phyloP scores from a whole-genome alignment of 768 basidiomycete species.

The Peribolospora baueri region DNA sequence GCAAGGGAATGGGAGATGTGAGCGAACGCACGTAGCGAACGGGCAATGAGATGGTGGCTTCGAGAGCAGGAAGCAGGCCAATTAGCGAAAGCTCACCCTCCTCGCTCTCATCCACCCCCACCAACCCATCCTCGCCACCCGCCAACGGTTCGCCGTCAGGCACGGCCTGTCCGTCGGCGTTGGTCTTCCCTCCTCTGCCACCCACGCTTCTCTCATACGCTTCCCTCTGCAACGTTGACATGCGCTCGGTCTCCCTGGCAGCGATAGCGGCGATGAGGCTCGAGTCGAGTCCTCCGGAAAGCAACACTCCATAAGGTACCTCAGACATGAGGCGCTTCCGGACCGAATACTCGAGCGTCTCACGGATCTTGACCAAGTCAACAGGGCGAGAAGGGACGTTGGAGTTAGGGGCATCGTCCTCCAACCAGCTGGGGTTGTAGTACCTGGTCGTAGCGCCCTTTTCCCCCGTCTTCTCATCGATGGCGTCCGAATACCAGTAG shows the following conservation, averaged over 20 bases:
- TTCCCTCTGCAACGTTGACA: constrained; percentile 54
- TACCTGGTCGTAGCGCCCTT: constrained; percentile 58
- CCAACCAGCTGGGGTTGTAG: constrained; percentile 73
- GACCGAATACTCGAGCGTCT: constrained; percentile 71
- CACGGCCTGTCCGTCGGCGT: background rate
- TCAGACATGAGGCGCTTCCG: constrained; percentile 91
- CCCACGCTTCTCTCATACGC: constrained; percentile 28
- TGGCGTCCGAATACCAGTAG: constrained; percentile 50
- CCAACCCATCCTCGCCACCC: constrained; percentile 31
- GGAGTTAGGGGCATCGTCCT: constrained; percentile 38
- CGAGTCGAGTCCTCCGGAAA: constrained; percentile 86
- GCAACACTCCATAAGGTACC: constrained; percentile 88
- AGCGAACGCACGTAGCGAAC: too few relatives aligned
- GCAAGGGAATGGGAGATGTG: background rate
- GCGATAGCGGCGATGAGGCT: constrained; percentile 90
- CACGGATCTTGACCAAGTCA: constrained; percentile 46
- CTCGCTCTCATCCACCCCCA: constrained; percentile 25
- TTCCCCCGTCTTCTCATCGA: constrained; percentile 4
- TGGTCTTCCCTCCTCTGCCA: constrained; percentile 8
- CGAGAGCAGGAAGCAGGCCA: too few relatives aligned
- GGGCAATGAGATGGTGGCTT: too few relatives aligned
- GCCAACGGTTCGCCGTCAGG: constrained; percentile 24
- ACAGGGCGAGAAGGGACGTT: constrained; percentile 34
- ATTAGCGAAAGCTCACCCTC: constrained; percentile 25
- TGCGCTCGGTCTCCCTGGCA: constrained; percentile 77